Percentiles rank a stretch among this genome's conserved stretches.
phyloP scores from a whole-genome alignment of 2,329 filamentous ascomycete species.

The Verticillium isaacii region DNA sequence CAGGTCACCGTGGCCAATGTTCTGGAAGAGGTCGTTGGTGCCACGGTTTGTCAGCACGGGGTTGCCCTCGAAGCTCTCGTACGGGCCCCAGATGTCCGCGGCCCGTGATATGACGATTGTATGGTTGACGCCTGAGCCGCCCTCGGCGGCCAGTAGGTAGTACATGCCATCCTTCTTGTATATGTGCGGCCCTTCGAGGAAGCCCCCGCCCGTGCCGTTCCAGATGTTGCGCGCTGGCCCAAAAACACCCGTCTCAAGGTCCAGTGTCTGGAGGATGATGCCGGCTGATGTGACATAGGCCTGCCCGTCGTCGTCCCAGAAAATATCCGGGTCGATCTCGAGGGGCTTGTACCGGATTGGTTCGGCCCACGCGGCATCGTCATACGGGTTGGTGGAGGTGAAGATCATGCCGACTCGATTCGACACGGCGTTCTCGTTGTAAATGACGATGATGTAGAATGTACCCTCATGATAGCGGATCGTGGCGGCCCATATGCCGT shows the following conservation, averaged over 20 bases:
- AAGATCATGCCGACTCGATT: slow-evolving; percentile 7
- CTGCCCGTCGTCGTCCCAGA: slow-evolving; percentile 49
- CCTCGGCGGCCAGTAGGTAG: slow-evolving; percentile 50
- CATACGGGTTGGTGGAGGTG: slow-evolving; percentile 9
- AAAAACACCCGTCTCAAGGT: slow-evolving; percentile 28
- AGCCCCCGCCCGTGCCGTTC: slow-evolving; percentile 36
- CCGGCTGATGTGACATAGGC: slow-evolving; percentile 25
- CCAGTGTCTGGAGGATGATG: slow-evolving; percentile 22
- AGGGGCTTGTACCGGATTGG: slow-evolving; percentile 25
- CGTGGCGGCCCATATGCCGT: slow-evolving; percentile 42
- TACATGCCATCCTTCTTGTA: slow-evolving; percentile 45
- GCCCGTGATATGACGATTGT: slow-evolving; percentile 38
- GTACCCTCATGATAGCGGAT: slow-evolving; percentile 34
- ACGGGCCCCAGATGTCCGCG: slow-evolving; percentile 33
- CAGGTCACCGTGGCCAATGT: no score
- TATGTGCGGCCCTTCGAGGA: slow-evolving; percentile 48
- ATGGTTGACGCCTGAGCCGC: slow-evolving; percentile 37
- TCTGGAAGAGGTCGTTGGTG: slow-evolving; percentile 28
- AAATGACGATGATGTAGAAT: slow-evolving; percentile 40
- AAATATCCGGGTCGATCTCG: slow-evolving; percentile 37
- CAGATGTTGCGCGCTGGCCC: slow-evolving; percentile 23
- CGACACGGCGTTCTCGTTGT: not conserved
- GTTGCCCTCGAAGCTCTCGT: slow-evolving; percentile 33
- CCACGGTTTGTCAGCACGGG: slow-evolving; percentile 38
- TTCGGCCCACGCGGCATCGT: slow-evolving; percentile 18